phyloP scores from a whole-genome alignment of 108 stramenopile species.

The Stephanodiscus triporus region DNA sequence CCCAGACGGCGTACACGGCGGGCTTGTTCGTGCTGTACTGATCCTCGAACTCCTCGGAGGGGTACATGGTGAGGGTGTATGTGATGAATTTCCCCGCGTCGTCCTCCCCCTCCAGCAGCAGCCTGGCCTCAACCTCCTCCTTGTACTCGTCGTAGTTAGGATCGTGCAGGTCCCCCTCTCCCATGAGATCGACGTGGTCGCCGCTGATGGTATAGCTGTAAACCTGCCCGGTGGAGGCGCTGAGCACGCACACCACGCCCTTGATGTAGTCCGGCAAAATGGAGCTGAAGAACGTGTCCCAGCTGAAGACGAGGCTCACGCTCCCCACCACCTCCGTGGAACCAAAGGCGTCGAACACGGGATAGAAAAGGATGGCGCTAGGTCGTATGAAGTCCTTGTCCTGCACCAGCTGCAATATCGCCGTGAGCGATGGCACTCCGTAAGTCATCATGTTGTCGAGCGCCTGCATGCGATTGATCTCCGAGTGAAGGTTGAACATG shows the following conservation, averaged over 20 bases:
- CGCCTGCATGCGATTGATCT: constrained; percentile 29
- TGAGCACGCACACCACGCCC: constrained; percentile 57
- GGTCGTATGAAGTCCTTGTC: constrained; percentile 21
- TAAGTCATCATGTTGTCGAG: constrained; percentile 49
- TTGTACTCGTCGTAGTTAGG: constrained; percentile 24
- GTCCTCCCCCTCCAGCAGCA: constrained; percentile 22
- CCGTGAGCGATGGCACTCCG: constrained; percentile 25
- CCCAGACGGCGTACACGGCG: constrained; percentile 34
- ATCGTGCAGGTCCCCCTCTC: constrained; percentile 60
- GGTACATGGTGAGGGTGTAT: constrained; percentile 65
- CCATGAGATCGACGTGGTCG: constrained; percentile 38
- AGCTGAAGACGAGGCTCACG: constrained; percentile 54
- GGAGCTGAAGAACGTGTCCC: constrained; percentile 39
- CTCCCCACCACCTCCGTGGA: constrained; percentile 43
- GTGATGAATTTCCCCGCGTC: constrained; percentile 43
- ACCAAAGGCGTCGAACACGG: constrained; percentile 50
- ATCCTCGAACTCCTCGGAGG: constrained; percentile 55
- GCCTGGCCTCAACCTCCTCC: constrained; percentile 18
- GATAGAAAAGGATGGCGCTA: constrained; percentile 46
- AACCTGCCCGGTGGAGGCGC: constrained; percentile 39
- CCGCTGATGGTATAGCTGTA: constrained; percentile 57
- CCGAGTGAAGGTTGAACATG: constrained; percentile 62
- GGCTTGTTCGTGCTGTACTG: constrained; percentile 52
- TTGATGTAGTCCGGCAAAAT: constrained; percentile 54
- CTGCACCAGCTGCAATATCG: constrained; percentile 42